phyloP scores from a whole-genome alignment of 352 stramenopile genomes.

The Phytophthora pinifolia region DNA sequence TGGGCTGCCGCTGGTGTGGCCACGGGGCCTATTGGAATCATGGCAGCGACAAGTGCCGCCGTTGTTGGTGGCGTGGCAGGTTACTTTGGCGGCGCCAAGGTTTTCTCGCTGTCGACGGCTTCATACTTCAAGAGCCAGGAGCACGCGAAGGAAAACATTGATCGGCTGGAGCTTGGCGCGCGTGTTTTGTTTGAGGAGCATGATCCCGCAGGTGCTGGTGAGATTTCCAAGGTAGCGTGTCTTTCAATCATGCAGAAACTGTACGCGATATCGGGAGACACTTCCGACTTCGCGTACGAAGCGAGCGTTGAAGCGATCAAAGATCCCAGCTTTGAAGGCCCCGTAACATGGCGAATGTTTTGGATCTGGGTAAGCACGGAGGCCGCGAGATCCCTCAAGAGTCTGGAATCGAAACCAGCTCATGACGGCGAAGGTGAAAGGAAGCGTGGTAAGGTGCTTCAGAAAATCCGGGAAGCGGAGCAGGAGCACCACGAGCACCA shows the following conservation, averaged over 20 bases:
- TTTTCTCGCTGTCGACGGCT: slow-evolving; percentile 67
- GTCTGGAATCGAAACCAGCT: slow-evolving; percentile 38
- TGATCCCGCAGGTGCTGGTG: slow-evolving; percentile 49
- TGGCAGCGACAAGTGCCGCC: slow-evolving; percentile 70
- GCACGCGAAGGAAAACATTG: slow-evolving; percentile 79
- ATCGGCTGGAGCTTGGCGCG: slow-evolving; percentile 72
- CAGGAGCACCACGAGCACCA: slow-evolving; percentile 25
- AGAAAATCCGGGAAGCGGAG: slow-evolving; percentile 26
- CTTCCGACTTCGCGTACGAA: slow-evolving; percentile 65
- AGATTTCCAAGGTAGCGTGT: slow-evolving; percentile 73
- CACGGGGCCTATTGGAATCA: slow-evolving; percentile 65
- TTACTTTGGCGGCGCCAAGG: slow-evolving; percentile 77
- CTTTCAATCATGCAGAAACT: slow-evolving; percentile 75
- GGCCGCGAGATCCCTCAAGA: slow-evolving; percentile 62
- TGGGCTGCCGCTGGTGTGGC: slow-evolving; percentile 79
- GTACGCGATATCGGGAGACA: slow-evolving; percentile 63
- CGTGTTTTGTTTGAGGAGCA: slow-evolving; percentile 87
- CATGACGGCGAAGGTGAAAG: slow-evolving; percentile 12
- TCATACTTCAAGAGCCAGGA: slow-evolving; percentile 77
- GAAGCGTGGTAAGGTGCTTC: slow-evolving; percentile 27
- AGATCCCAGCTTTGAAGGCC: slow-evolving; percentile 57
- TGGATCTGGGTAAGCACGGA: slow-evolving; percentile 86
- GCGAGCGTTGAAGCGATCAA: slow-evolving; percentile 55
- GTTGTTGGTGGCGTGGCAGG: slow-evolving; percentile 77
- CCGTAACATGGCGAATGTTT: slow-evolving; percentile 79